Evolutionary conservation across 2,329 filamentous ascomycete species (phyloP), one percentile per base, ranked within the genome.

Genomic region (Colletotrichum magnum): DNA sequence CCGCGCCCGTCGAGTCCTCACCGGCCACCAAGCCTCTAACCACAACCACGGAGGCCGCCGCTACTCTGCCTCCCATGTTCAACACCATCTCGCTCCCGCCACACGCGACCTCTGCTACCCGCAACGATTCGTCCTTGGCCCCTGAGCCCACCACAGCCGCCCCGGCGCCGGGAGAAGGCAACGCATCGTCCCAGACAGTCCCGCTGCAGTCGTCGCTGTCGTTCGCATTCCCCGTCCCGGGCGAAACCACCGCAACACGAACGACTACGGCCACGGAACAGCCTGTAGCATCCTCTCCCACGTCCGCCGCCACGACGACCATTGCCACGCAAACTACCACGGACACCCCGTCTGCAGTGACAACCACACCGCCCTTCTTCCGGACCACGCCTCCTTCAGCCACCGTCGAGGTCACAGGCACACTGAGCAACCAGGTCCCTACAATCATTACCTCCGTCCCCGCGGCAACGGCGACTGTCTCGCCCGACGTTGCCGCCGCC

Each of bases 401-500:
- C 39, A 57, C 45, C 32, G 41, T 43, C 24, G 58, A 45, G 15
- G 52, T 70, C 21, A 85, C 83, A 4, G 80, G 82, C 6, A 71
- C 74, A 1, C 77, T 81, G 1, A 78, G 83, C 69, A 64, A 72
- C 10, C 73, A 73, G 1, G 75, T 88, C 7, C 86, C 86, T 0
- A 87, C 86, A 0, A 77, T 78, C 36, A 79, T 78, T 32, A 77
- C 71, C 54, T 73, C 74, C n/a, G 74, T 80, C 28, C 77, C 79
- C 3, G 77, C 78, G 5, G 77, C 78, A 4, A 82, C 84, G 0
- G 75, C 79, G 4, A 82, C 80, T 2, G 80, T 87, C 4, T 74
- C 82, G 1, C 74, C 85, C 1, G 76, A 79, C 7, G 76, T 79
- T 3, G 83, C 85, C 60, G 80, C 81, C 2, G 77, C 76, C 61